Percentiles rank a stretch among this genome's conserved stretches.
Conservation (phyloP, 2,329 filamentous ascomycete genomes). For the Helminthosporium solani region DNA sequence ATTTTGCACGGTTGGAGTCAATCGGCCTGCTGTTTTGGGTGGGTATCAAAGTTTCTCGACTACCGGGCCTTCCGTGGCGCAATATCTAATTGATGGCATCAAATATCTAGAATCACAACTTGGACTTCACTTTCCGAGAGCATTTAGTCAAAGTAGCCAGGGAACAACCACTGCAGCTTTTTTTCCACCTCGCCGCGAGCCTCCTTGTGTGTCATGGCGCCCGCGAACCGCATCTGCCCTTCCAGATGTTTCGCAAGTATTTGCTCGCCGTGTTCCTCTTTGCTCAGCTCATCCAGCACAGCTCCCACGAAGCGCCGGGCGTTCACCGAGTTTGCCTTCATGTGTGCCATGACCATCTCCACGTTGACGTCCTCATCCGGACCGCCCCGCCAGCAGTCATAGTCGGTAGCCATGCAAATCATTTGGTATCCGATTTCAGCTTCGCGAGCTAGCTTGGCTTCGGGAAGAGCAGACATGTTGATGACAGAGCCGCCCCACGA, state of each 20-base stretch:
- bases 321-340: conserved; percentile 89
- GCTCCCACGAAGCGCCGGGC: conserved; percentile 81
- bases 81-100: neutral
- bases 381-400: conserved; percentile 92
- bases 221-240: conserved; percentile 72
- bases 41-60: neutral
- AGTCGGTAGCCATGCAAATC: conserved; percentile 99
- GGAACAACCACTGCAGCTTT: conserved; percentile 85
- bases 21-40: neutral
- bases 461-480: conserved; percentile 96
- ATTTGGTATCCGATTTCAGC: conserved; percentile 97
- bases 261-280: conserved; percentile 72
- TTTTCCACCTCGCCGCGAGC: conserved; percentile 75
- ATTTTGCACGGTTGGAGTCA: neutral
- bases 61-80: neutral
- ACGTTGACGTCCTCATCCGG: conserved; percentile 80
- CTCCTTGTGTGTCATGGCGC: conserved; percentile 77
- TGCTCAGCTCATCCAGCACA: conserved; percentile 81
- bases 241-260: conserved; percentile 80
- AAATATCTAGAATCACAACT: neutral
- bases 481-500: conserved; percentile 91
- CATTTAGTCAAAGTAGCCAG: conserved; percentile 64
- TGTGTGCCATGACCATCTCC: conserved; percentile 94
- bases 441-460: conserved; percentile 93
- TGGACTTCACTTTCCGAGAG: neutral